Evolutionary conservation across 2,329 filamentous ascomycete species (phyloP).

Genomic region (Byssoonygena ceratinophila): DNA sequence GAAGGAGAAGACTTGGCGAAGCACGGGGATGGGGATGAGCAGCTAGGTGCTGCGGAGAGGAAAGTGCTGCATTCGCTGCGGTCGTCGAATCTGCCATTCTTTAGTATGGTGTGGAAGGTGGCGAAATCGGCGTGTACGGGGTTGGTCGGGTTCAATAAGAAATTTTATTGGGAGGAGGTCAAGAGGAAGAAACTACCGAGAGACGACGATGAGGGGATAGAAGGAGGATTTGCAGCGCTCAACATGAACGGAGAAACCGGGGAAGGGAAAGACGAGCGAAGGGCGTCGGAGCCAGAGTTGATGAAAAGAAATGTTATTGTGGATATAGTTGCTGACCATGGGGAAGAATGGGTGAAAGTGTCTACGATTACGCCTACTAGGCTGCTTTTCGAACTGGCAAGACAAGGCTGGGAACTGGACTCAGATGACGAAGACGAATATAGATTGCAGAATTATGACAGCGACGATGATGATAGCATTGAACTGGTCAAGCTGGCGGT

Average conservation of each 20-base stretch:
- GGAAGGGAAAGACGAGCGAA: constrained; percentile 19
- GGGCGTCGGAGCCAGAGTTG: constrained; percentile 29
- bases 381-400: constrained; percentile 57
- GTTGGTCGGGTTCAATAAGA: constrained; percentile 48
- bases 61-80: constrained; percentile 46
- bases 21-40: neutral
- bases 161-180: constrained; percentile 40
- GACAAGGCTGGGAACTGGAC: constrained; percentile 51
- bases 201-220: neutral
- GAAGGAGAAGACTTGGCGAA: constrained; percentile 19
- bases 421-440: constrained; percentile 35
- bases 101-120: constrained; percentile 52
- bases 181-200: constrained; percentile 9
- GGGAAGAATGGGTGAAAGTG: constrained; percentile 57
- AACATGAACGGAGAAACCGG: constrained; percentile 8
- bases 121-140: constrained; percentile 47
- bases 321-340: constrained; percentile 54
- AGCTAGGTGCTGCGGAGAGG: constrained; percentile 20
- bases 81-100: constrained; percentile 57
- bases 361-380: constrained; percentile 54
- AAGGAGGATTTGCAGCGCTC: constrained; percentile 1
- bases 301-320: constrained; percentile 46
- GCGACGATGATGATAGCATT: constrained; percentile 45
- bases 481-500: constrained; percentile 52
- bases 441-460: constrained; percentile 31